phyloP scores from a whole-genome alignment of 768 basidiomycete genomes.

The Coprinellus aureogranulatus region DNA sequence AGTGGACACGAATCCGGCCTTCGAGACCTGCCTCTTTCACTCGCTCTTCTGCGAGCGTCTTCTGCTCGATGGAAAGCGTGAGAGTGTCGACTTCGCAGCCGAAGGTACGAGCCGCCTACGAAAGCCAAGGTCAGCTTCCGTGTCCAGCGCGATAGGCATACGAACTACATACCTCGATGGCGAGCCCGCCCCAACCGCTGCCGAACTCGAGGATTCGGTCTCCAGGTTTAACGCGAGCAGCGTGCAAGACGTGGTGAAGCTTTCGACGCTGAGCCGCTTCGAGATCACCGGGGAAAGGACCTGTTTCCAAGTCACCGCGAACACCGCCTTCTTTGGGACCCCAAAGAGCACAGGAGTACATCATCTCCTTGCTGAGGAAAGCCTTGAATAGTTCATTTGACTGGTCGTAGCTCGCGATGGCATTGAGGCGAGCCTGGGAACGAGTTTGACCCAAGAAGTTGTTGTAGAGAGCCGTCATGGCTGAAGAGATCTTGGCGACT shows the following conservation, averaged over 20 bases:
- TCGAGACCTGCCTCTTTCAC: slow-evolving; percentile 69
- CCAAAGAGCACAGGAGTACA: slow-evolving; percentile 91
- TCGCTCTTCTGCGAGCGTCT: slow-evolving; percentile 81
- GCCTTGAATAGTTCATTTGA: slow-evolving; percentile 88
- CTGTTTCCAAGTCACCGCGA: slow-evolving; percentile 60
- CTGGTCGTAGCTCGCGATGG: slow-evolving; percentile 86
- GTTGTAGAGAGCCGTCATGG: slow-evolving; percentile 63
- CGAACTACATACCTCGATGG: slow-evolving; percentile 65
- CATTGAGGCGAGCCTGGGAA: slow-evolving; percentile 73
- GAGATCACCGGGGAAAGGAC: slow-evolving; percentile 63
- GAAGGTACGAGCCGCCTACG: slow-evolving; percentile 62
- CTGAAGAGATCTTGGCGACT: slow-evolving; percentile 54
- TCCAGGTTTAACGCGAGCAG: slow-evolving; percentile 75
- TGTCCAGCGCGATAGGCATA: slow-evolving; percentile 3
- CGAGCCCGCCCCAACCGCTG: slow-evolving; percentile 90
- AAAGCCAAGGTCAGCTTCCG: slow-evolving; percentile 5
- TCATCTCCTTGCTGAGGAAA: slow-evolving; percentile 87
- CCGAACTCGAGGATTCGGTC: slow-evolving; percentile 88
- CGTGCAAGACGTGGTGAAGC: slow-evolving; percentile 74
- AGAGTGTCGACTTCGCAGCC: slow-evolving; percentile 88
- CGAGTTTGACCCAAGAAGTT: slow-evolving; percentile 72
- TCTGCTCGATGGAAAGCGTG: slow-evolving; percentile 86
- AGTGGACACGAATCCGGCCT: slow-evolving; percentile 74
- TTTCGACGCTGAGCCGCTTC: slow-evolving; percentile 84
- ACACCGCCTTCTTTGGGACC: slow-evolving; percentile 77